Conservation (phyloP, 1,139 yeast genomes). For the Lodderomyces metapsilosis region DNA sequence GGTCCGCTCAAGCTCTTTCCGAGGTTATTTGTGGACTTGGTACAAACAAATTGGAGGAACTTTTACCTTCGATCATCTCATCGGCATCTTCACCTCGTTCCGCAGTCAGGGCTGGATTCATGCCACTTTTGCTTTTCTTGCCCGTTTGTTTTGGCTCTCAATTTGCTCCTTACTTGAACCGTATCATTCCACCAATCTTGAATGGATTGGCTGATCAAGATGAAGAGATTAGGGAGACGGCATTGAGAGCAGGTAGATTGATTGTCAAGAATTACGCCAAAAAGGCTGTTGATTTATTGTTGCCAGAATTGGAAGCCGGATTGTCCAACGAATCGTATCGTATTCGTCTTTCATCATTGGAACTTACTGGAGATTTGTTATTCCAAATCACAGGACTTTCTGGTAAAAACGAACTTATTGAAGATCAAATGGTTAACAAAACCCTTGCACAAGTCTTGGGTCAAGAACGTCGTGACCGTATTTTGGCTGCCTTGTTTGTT, state of each 20-base stretch:
- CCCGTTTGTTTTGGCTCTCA: constrained; percentile 95
- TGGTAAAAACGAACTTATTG: constrained; percentile 62
- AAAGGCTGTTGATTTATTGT: constrained; percentile 86
- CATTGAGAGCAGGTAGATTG: constrained; percentile 90
- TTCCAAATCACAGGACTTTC: constrained; percentile 94
- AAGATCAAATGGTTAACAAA: constrained; percentile 66
- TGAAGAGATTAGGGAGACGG: constrained; percentile 84
- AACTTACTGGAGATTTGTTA: constrained; percentile 92
- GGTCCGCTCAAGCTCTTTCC: constrained; percentile 95
- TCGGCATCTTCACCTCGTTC: constrained; percentile 66
- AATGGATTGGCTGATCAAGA: constrained; percentile 87
- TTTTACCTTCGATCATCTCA: constrained; percentile 76
- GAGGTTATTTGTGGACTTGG: constrained; percentile 95
- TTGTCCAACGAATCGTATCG: constrained; percentile 80
- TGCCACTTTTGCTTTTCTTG: constrained; percentile 84
- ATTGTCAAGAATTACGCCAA: constrained; percentile 90
- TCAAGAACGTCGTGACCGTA: constrained; percentile 80
- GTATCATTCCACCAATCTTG: constrained; percentile 86
- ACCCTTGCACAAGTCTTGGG: constrained; percentile 81
- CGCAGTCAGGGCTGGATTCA: constrained; percentile 85
- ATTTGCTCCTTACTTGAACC: constrained; percentile 83
- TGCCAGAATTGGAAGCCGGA: constrained; percentile 93
- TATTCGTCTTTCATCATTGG: constrained; percentile 90
- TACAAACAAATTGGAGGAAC: constrained; percentile 77
- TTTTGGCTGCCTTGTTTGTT: constrained; percentile 79